A percentile compares a stretch with the other conserved stretches of the same genome.
Evolutionary conservation across 495 filamentous ascomycete genomes (phyloP).

Genomic region (Penicillium cosmopolitanum): DNA sequence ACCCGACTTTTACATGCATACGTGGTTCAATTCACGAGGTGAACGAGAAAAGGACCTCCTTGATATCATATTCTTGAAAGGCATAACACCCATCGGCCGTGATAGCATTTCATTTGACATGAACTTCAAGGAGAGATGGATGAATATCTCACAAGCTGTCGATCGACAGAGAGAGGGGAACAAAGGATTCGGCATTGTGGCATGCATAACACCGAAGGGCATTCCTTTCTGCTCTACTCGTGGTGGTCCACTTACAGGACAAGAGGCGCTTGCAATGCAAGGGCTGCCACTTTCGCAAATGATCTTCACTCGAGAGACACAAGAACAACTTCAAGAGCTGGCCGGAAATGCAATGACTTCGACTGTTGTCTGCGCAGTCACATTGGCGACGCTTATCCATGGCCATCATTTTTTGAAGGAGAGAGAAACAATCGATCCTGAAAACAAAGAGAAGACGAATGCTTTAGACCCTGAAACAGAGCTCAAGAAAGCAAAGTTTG

Average conservation of each 20-base stretch:
- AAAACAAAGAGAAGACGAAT: too few species aligned
- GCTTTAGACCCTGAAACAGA: too few species aligned
- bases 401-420: constrained; percentile 39
- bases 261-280: constrained; percentile 70
- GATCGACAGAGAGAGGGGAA: constrained; percentile 44
- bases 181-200: constrained; percentile 59
- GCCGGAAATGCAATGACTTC: constrained; percentile 86
- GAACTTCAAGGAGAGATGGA: constrained; percentile 64
- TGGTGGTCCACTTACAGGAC: constrained; percentile 65
- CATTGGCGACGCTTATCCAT: constrained; percentile 57
- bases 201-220: constrained; percentile 73
- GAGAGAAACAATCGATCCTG: not conserved
- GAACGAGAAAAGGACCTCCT: constrained; percentile 69
- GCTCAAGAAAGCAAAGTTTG: too few species aligned
- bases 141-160: constrained; percentile 78
- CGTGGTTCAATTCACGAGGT: constrained; percentile 50
- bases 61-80: constrained; percentile 63
- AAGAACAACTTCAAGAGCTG: constrained; percentile 68
- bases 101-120: constrained; percentile 55
- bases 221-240: constrained; percentile 64
- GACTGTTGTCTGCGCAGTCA: constrained; percentile 68
- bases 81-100: constrained; percentile 15
- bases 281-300: constrained; percentile 69
- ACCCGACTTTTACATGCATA: constrained; percentile 59
- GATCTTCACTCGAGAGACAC: constrained; percentile 63